Evolutionary conservation across 495 filamentous ascomycete species (phyloP).

Genomic region (Pyronema domesticum): DNA sequence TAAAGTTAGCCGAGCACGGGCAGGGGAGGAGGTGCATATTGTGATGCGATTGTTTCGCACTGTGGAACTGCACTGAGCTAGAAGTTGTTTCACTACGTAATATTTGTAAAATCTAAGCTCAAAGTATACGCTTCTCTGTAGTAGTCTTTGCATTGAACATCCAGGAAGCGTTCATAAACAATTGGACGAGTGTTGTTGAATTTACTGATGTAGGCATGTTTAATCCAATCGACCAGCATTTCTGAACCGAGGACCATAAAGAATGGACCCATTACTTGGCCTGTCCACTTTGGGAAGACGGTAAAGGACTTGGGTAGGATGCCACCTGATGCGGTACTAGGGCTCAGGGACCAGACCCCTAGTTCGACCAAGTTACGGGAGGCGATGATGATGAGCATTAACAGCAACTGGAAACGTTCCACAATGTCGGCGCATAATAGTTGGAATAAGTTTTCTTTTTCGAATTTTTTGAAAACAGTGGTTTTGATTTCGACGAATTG

Average conservation of each 20-base stretch:
- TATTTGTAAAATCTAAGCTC: no score
- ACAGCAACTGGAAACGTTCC: slow-evolving; percentile 91
- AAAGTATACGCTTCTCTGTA: no score
- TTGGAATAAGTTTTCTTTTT: slow-evolving; percentile 95
- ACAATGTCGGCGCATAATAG: slow-evolving; percentile 92
- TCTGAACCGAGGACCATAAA: slow-evolving; percentile 84
- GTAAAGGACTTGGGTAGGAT: slow-evolving; percentile 77
- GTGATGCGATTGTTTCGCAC: no score
- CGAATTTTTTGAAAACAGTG: slow-evolving; percentile 92
- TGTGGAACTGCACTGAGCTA: no score
- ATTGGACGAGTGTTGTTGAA: slow-evolving; percentile 91
- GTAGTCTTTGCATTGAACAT: slow-evolving; percentile 91
- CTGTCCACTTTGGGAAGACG: slow-evolving; percentile 69
- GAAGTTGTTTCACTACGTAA: no score
- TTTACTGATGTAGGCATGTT: slow-evolving; percentile 93
- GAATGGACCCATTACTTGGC: slow-evolving; percentile 80
- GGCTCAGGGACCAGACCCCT: slow-evolving; percentile 43
- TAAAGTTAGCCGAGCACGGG: no score
- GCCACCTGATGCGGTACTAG: slow-evolving; percentile 35
- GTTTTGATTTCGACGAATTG: slow-evolving; percentile 98
- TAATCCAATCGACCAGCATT: slow-evolving; percentile 94
- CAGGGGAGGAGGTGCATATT: no score
- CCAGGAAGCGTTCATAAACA: slow-evolving; percentile 74
- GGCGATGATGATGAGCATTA: slow-evolving; percentile 90
- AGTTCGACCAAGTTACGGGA: slow-evolving; percentile 90